Conservation (phyloP, 768 basidiomycete species). For the Hemileccinum impolitum region DNA sequence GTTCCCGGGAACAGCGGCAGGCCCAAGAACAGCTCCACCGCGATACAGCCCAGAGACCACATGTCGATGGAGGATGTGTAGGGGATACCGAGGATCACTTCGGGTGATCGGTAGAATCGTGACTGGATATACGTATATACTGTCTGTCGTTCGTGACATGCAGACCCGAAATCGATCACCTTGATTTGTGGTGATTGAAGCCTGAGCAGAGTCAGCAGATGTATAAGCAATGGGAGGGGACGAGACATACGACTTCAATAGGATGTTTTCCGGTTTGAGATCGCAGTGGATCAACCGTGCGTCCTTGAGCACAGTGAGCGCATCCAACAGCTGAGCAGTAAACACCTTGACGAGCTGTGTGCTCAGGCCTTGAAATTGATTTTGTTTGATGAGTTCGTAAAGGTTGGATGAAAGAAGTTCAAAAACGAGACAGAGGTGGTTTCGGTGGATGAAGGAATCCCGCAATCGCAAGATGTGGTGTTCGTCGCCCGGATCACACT, state of each 20-base stretch:
- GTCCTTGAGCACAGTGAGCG: slow-evolving; percentile 89
- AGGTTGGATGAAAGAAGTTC: slow-evolving; percentile 95
- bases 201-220: slow-evolving; percentile 37
- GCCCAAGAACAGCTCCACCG: slow-evolving; percentile 95
- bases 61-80: slow-evolving; percentile 97
- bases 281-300: slow-evolving; percentile 97
- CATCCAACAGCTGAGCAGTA: slow-evolving; percentile 91
- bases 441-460: slow-evolving; percentile 96
- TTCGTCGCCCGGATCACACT: slow-evolving; percentile 89
- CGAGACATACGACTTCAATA: slow-evolving; percentile 80
- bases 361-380: slow-evolving; percentile 95
- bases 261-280: slow-evolving; percentile 97
- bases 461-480: slow-evolving; percentile 94
- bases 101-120: slow-evolving; percentile 96
- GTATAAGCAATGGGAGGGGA: not conserved
- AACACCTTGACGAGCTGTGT: slow-evolving; percentile 99
- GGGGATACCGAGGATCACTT: slow-evolving; percentile 91
- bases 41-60: slow-evolving; percentile 99
- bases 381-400: slow-evolving; percentile 99
- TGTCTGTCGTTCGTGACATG: slow-evolving; percentile 98
- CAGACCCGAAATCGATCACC: slow-evolving; percentile 98
- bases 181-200: slow-evolving; percentile 98
- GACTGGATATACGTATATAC: slow-evolving; percentile 99
- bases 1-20: slow-evolving; percentile 97
- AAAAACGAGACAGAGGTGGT: slow-evolving; percentile 95